phyloP scores from a whole-genome alignment of 2,329 filamentous ascomycete species.

The Elsinoe necatrix region DNA sequence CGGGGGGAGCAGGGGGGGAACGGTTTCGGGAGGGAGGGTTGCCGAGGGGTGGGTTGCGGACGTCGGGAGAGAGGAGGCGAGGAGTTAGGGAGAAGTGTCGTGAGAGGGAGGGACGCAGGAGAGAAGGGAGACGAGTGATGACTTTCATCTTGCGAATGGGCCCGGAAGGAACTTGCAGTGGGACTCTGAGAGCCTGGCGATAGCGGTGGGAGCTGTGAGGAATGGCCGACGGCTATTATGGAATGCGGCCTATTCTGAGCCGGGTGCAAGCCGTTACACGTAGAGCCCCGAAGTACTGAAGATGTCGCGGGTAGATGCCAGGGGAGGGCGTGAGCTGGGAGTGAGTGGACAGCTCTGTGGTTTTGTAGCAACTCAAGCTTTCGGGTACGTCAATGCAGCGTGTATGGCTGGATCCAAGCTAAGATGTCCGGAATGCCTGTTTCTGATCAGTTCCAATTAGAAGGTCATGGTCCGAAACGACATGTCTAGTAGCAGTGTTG shows the following conservation, averaged over 20 bases:
- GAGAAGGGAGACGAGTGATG: not conserved
- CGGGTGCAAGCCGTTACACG: not conserved
- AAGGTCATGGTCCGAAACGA: not conserved
- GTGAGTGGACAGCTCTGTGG: not conserved
- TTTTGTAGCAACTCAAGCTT: not conserved
- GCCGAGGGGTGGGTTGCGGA: constrained; percentile 25
- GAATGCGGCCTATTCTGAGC: not conserved
- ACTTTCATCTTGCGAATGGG: not conserved
- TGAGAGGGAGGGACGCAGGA: not conserved
- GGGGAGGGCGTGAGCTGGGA: not conserved
- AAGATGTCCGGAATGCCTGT: not conserved
- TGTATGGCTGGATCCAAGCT: not conserved
- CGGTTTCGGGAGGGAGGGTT: constrained; percentile 26
- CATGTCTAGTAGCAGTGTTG: not conserved
- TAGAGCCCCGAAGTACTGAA: too few relatives aligned
- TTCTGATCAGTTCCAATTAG: not conserved
- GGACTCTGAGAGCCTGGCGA: too few relatives aligned
- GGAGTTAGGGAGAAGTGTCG: not conserved
- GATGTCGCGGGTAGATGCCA: too few relatives aligned
- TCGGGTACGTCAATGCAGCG: not conserved
- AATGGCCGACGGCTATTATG: not conserved
- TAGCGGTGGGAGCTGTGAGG: not conserved
- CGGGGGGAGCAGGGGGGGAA: constrained; percentile 25
- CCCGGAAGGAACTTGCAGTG: not conserved
- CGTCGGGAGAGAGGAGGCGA: constrained; percentile 16